Base-by-base conservation (phyloP, 2,329 filamentous ascomycete genomes). In the Trichoderma sp. region DNA sequence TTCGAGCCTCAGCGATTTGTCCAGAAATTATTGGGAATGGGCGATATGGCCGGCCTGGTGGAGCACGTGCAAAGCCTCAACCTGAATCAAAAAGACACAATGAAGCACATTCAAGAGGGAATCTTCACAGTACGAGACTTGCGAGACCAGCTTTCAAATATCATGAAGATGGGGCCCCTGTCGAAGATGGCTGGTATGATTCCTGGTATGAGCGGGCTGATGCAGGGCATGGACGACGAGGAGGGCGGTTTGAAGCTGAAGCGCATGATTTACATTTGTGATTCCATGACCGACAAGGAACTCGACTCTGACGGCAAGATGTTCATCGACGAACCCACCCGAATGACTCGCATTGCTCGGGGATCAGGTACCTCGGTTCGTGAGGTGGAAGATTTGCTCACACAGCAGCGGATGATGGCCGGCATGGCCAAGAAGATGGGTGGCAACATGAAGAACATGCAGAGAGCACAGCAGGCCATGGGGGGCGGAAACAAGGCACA, bases 381-480 rank as follows among this genome's bases (percentile, higher is more conserved):
- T 28, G 96, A 99, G 79, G 94, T 99, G 18, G 96, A 99, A 80
- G 96, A 99, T 76, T 84, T 99, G 7, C 87, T 99, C n/a, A 97
- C 94, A 0, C 96, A 99, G 81, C 95, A 98, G 79, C 90, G 93
- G 74, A 97, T 98, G 92, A 99, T 99, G 96, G 92, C 93, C 0
- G 93, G 93, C 69, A 97, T 99, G 94, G 96, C 96, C 59, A 99
- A 98, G 89, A 96, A 96, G 83, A 96, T 99, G 89, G 95, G 96
- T 69, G 94, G 94, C 49, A 94, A 93, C 78, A 97, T 97, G 91
- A 96, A 96, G 83, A 97, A 97, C 78, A 96, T 98, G 91, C 93
- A 97, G 79, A 90, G 91, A 63, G 94, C 94, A 0, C 94, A 98
- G 80, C 91, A 91, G 67, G 93, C 92, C 72, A 93, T 97, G 90